Evolutionary conservation across 352 stramenopile species (phyloP).

Genomic region (Phytopythium delawarense): DNA sequence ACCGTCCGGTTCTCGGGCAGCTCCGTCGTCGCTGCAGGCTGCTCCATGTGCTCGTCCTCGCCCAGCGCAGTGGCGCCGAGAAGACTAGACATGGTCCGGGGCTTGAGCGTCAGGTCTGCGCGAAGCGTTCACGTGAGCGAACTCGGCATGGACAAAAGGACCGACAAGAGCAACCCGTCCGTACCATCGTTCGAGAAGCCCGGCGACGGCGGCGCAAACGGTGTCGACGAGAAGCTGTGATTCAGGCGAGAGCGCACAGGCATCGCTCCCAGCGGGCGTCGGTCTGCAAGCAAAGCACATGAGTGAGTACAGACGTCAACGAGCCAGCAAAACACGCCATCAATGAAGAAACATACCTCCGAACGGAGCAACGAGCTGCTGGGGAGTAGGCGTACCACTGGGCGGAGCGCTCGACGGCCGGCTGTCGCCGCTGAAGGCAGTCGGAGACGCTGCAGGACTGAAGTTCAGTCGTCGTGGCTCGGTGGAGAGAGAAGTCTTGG

Average conservation of each 20-base stretch:
- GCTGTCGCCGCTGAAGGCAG: not conserved
- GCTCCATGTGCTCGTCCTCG: conserved; percentile 21
- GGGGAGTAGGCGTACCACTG: conserved; percentile 12
- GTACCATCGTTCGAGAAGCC: conserved; percentile 37
- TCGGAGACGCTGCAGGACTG: conserved; percentile 2
- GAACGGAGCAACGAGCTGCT: conserved; percentile 32
- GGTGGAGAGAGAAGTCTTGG: conserved; percentile 20
- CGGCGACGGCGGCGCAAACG: conserved; percentile 18
- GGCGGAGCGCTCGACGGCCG: conserved; percentile 15
- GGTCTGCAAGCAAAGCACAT: conserved; percentile 10
- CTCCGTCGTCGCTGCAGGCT: conserved; percentile 4
- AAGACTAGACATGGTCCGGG: conserved; percentile 19
- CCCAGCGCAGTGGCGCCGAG: conserved; percentile 12
- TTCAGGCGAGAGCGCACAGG: conserved; percentile 50
- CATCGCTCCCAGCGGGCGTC: conserved; percentile 35
- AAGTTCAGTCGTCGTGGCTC: conserved; percentile 7
- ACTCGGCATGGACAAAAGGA: not conserved
- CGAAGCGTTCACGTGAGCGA: not conserved
- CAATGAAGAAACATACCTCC: conserved; percentile 24
- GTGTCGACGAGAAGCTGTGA: conserved; percentile 34
- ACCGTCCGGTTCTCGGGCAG: conserved; percentile 22
- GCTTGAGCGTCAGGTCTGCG: conserved; percentile 47
- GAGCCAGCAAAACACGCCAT: conserved; percentile 4
- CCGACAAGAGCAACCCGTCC: not conserved
- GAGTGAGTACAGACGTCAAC: not conserved